phyloP scores from a whole-genome alignment of 345 rosid genomes.

The Gossypium sturtianum region DNA sequence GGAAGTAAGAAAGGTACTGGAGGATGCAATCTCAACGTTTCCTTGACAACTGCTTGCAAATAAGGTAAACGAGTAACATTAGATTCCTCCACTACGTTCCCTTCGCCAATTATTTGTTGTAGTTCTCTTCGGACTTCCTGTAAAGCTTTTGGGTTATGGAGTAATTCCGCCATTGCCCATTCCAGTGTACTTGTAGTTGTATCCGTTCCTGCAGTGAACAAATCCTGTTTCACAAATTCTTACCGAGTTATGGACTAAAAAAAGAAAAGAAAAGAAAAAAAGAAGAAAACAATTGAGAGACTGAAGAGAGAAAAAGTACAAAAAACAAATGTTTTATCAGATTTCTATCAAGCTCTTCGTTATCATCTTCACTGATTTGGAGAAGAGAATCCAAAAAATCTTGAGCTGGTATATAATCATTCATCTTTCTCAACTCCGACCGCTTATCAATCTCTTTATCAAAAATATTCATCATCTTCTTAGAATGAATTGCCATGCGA shows the following conservation, averaged over 20 bases:
- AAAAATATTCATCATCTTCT: conserved; percentile 22
- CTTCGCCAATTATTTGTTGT: neutral
- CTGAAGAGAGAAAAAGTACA: neutral
- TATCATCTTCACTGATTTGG: conserved; percentile 13
- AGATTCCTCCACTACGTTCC: conserved; percentile 3
- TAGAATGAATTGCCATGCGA: conserved; percentile 13
- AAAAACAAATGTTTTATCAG: conserved; percentile 21
- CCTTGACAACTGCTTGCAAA: neutral
- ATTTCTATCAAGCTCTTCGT: conserved; percentile 19
- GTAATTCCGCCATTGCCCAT: conserved; percentile 9
- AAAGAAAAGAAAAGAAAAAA: neutral
- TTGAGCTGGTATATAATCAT: neutral
- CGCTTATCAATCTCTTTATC: conserved; percentile 24
- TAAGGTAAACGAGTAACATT: neutral
- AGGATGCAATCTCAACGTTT: neutral
- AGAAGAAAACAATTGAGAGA: neutral
- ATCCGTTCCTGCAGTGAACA: neutral
- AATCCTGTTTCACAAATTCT: neutral
- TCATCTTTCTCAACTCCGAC: conserved; percentile 8
- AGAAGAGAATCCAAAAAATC: conserved; percentile 41
- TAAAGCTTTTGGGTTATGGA: neutral
- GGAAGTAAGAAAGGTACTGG: neutral
- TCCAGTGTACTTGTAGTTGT: neutral
- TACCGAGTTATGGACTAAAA: neutral
- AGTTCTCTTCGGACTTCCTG: neutral